phyloP scores from a whole-genome alignment of 805 yeast species.

The Wickerhamiella spandovensis region DNA sequence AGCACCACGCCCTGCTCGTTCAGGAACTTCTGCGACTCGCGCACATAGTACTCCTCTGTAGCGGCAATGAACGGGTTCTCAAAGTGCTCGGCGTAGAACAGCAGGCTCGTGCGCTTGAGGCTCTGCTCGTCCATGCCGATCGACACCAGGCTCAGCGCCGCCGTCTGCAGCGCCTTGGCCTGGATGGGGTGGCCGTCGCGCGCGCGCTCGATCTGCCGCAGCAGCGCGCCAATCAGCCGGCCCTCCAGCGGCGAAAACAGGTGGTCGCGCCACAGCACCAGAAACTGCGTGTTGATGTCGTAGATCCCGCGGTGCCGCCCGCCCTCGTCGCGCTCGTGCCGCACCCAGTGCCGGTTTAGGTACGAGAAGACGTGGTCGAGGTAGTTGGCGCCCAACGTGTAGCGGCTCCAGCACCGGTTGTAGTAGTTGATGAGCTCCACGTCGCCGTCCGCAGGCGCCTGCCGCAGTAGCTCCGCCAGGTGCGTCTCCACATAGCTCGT shows the following conservation, averaged over 20 bases:
- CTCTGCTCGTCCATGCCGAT: slow-evolving; percentile 87
- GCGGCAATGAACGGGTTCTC: slow-evolving; percentile 64
- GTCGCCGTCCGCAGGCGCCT: slow-evolving; percentile 34
- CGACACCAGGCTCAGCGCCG: slow-evolving; percentile 75
- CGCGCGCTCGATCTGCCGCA: slow-evolving; percentile 63
- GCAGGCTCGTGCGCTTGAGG: slow-evolving; percentile 68
- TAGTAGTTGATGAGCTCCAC: slow-evolving; percentile 60
- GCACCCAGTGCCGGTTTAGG: slow-evolving; percentile 95
- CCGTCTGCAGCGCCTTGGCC: slow-evolving; percentile 49
- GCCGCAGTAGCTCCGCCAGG: slow-evolving; percentile 18
- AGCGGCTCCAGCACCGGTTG: slow-evolving; percentile 79
- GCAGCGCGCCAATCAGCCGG: slow-evolving; percentile 51
- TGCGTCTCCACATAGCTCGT: slow-evolving; percentile 52
- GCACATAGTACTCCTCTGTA: slow-evolving; percentile 40
- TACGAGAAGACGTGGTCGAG: slow-evolving; percentile 89
- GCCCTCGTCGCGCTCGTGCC: slow-evolving; percentile 89
- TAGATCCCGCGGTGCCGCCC: slow-evolving; percentile 55
- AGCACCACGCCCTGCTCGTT: slow-evolving; percentile 72
- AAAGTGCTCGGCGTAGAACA: slow-evolving; percentile 68
- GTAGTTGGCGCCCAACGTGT: slow-evolving; percentile 80
- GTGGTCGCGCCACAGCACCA: slow-evolving; percentile 75
- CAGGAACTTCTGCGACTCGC: slow-evolving; percentile 56
- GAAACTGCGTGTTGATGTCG: slow-evolving; percentile 80
- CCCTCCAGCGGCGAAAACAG: slow-evolving; percentile 59
- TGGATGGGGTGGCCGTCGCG: slow-evolving; percentile 67